These are phyloP conservation scores for Pyrenochaeta sp. DNA, from an alignment of 2,329 filamentous ascomycete species.

Conservation along the genomic window DNA sequence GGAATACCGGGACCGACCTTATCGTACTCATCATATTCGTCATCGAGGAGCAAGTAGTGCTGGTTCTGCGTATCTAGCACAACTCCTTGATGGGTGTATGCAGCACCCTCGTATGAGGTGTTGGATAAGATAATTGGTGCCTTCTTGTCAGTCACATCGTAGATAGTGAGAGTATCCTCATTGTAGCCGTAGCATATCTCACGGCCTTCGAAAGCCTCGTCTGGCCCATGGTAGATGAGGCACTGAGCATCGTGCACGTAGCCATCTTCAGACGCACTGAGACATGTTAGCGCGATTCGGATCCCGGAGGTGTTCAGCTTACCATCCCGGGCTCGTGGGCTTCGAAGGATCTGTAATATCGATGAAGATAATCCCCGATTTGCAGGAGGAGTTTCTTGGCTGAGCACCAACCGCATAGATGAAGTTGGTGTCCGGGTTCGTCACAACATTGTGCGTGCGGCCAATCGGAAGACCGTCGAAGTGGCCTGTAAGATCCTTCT, in stretches of 20 bases:
- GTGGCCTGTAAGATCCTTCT: conserved; percentile 44
- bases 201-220: conserved; percentile 56
- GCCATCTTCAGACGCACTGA: conserved; percentile 60
- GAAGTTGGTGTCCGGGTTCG: conserved; percentile 48
- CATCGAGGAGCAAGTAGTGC: conserved; percentile 49
- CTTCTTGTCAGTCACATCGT: conserved; percentile 62
- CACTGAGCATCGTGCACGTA: conserved; percentile 71
- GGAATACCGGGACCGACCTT: conserved; percentile 41
- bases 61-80: conserved; percentile 54
- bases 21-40: conserved; percentile 52
- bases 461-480: conserved; percentile 47
- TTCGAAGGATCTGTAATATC: conserved; percentile 64
- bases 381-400: conserved; percentile 53
- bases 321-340: conserved; percentile 61
- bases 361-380: conserved; percentile 66
- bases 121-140: conserved; percentile 58
- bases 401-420: conserved; percentile 50
- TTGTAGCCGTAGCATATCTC: conserved; percentile 68
- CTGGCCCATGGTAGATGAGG: conserved; percentile 63
- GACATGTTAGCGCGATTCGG: conserved; percentile 1
- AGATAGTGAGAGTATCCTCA: conserved; percentile 62
- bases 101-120: conserved; percentile 65
- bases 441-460: conserved; percentile 50
- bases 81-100: conserved; percentile 68
- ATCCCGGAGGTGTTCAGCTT: conserved; percentile 1